Conservation (phyloP, 148 eudicot genomes). For the Selenicereus undatus region DNA sequence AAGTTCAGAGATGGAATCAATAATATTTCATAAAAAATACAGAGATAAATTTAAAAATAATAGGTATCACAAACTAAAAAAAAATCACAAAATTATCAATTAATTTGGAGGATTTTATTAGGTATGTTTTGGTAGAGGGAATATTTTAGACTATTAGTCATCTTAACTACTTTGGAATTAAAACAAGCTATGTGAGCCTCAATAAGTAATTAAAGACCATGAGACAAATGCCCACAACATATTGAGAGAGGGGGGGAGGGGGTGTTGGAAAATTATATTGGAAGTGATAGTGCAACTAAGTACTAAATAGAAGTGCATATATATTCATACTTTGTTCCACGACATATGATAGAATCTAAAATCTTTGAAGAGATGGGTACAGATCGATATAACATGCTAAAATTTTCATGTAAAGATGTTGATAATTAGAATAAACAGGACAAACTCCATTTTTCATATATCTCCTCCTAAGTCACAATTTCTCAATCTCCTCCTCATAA, state of each 20-base stretch:
- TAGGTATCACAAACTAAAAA: too few relatives aligned
- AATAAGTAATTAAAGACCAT: neutral
- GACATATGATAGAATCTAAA: conserved; percentile 25
- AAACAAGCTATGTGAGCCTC: neutral
- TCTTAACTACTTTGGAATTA: neutral
- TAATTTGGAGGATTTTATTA: too few relatives aligned
- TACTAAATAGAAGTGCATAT: conserved; percentile 10
- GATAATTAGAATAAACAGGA: conserved; percentile 16
- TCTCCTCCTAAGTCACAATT: neutral
- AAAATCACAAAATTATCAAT: too few relatives aligned
- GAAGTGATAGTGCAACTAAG: neutral
- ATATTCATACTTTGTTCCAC: conserved; percentile 18
- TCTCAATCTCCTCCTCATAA: conserved; percentile 7
- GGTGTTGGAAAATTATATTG: neutral
- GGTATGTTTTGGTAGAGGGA: too few relatives aligned
- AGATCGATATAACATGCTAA: conserved; percentile 29
- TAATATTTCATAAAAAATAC: too few relatives aligned
- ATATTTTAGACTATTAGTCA: too few relatives aligned
- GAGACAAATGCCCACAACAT: too few relatives aligned
- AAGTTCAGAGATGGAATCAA: too few relatives aligned
- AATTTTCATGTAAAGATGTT: conserved; percentile 18
- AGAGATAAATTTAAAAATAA: too few relatives aligned
- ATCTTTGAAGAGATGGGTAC: conserved; percentile 16
- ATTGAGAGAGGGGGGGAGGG: too few relatives aligned
- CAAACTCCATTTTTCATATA: conserved; percentile 5